Base-by-base conservation (phyloP, 768 basidiomycete species). In the Mycena crocata region DNA sequence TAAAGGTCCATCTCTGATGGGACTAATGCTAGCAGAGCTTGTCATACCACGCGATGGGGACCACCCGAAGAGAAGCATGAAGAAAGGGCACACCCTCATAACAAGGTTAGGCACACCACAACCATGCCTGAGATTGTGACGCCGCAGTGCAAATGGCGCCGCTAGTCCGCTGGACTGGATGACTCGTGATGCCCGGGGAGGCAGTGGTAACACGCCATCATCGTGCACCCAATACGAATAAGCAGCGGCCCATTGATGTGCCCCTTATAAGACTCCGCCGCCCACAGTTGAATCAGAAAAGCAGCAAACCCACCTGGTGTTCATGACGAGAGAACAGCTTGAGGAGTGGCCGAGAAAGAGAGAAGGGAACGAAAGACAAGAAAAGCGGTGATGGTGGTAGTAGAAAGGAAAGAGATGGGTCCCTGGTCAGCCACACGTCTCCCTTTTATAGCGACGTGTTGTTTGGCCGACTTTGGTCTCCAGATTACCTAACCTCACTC, bases 221-320 rank as follows among this genome's bases (percentile, higher is more conserved):
- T 23, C 42, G n/a, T 44, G 14, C n/a, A 23, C 42, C 42, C 42
- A n/a, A n/a, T n/a, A n/a, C 14, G 7, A 21, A 44, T 40, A 21
- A 17, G 5, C 15, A 5, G 15, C 15, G 17, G 40, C 40, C 40
- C 40, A 40, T 15, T n/a, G 44, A 45, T 45, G 44, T 24, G 44
- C 23, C 14, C 14, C 26, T 6, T 24, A 48, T 2, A 26, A 10
- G 12, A 12, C 46, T n/a, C 19, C 26, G 30, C 46, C 46, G 46
- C 46, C 46, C 46, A 48, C 46, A 48, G 26, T 48, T 48, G 46
- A 48, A 48, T 48, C 46, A 28, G 26, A 48, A 24, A 48, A 48
- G 46, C 46, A 48, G 46, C 46, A n/a, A 26, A 48, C 23, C 46
- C 46, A n/a, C n/a, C n/a, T n/a, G n/a, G n/a, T n/a, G n/a, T n/a